A percentile compares a stretch with the other conserved stretches of the same genome.
These are phyloP conservation scores for Cyamopsis tetragonoloba DNA, from an alignment of 306 rosid genomes.

Conservation along the genomic window DNA sequence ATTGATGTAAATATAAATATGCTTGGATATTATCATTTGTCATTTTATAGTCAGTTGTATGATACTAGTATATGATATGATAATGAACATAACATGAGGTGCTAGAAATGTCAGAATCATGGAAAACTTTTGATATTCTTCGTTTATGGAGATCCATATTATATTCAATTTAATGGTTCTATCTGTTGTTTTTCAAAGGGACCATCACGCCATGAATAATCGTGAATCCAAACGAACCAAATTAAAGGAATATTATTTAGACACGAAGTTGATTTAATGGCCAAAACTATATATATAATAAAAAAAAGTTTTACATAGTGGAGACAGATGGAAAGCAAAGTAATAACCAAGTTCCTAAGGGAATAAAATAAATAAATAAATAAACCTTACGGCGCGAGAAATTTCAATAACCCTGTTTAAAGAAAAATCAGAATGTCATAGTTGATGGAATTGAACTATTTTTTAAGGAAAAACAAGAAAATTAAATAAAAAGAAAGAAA, in stretches of 20 bases:
- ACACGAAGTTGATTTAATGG: constrained; percentile 37
- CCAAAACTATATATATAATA: constrained; percentile 11
- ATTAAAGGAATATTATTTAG: too few species aligned
- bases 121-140: constrained; percentile 28
- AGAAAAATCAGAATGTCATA: constrained; percentile 6
- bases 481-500: not conserved
- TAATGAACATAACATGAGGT: constrained; percentile 8
- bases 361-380: constrained; percentile 20
- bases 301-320: not conserved
- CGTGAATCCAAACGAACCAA: constrained; percentile 33
- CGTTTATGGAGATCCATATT: constrained; percentile 25
- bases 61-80: not conserved
- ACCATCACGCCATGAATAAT: constrained; percentile 22
- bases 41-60: not conserved
- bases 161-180: constrained; percentile 7
- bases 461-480: not conserved
- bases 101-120: constrained; percentile 26
- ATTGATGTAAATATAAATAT: not conserved
- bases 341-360: constrained; percentile 32
- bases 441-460: not conserved
- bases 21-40: not conserved
- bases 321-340: constrained; percentile 27
- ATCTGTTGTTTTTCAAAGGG: constrained; percentile 8
- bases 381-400: constrained; percentile 1
- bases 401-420: constrained; percentile 26